Evolutionary conservation across 2,329 filamentous ascomycete species (phyloP).

Genomic region (Aspergillus terreus): DNA sequence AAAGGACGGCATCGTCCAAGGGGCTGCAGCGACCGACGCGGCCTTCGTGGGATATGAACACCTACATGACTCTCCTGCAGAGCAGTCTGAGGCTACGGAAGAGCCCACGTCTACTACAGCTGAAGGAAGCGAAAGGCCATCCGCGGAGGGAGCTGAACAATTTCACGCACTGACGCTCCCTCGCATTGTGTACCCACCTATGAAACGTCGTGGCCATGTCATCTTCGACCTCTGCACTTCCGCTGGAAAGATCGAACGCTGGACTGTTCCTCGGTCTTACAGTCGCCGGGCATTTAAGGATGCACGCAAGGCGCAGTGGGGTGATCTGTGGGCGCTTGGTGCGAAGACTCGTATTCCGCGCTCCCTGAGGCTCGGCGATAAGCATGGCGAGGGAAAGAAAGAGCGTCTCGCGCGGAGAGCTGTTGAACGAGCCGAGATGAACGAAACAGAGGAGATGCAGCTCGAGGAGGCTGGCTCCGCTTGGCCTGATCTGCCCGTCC

Average conservation of each 20-base stretch:
- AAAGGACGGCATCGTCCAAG: constrained; percentile 44
- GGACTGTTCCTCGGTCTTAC: constrained; percentile 83
- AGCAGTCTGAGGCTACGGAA: constrained; percentile 7
- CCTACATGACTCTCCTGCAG: constrained; percentile 26
- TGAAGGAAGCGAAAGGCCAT: constrained; percentile 2
- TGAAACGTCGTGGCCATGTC: constrained; percentile 86
- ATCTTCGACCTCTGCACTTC: constrained; percentile 90
- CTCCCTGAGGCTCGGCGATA: constrained; percentile 57
- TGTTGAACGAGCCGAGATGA: constrained; percentile 22
- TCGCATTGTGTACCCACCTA: constrained; percentile 69
- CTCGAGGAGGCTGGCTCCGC: not conserved
- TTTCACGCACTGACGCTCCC: constrained; percentile 67
- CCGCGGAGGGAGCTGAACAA: constrained; percentile 16
- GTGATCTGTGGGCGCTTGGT: constrained; percentile 91
- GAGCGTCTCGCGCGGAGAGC: constrained; percentile 37
- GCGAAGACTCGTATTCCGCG: constrained; percentile 76
- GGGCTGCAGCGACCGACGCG: constrained; percentile 55
- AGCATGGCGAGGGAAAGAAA: constrained; percentile 38
- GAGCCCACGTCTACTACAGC: constrained; percentile 5
- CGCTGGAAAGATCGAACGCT: constrained; percentile 79
- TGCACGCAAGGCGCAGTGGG: constrained; percentile 85
- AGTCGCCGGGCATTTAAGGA: constrained; percentile 83
- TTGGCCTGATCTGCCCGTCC: constrained; percentile 13
- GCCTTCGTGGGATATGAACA: constrained; percentile 72
- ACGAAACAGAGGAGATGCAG: constrained; percentile 20